Conservation (phyloP, 352 stramenopile genomes). For the Phytophthora hybrid region DNA sequence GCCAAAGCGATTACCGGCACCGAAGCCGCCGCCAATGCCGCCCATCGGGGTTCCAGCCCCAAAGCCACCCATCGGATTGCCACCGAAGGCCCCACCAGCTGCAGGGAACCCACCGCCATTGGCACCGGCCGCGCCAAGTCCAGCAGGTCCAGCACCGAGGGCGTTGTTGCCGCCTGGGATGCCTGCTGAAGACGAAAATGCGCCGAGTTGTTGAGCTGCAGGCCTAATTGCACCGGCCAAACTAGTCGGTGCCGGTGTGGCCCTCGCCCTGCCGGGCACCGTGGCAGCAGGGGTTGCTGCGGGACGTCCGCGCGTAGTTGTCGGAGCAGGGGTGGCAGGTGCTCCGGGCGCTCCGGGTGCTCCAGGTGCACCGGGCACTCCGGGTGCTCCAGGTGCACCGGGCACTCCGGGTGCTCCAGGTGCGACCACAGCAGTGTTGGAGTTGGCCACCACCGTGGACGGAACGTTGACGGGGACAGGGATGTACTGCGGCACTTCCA, state of each 20-base stretch:
- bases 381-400: constrained; percentile 12
- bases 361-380: constrained; percentile 4
- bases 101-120: background rate
- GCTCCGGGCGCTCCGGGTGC: constrained; percentile 7
- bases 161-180: constrained; percentile 1
- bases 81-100: too few relatives aligned
- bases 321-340: background rate
- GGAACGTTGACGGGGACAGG: constrained; percentile 33
- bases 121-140: constrained; percentile 1
- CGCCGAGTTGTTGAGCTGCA: constrained; percentile 14
- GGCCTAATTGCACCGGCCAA: background rate
- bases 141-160: background rate
- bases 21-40: constrained; percentile 10
- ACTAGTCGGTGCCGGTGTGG: constrained; percentile 1
- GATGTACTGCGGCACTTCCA: constrained; percentile 39
- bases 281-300: too few relatives aligned
- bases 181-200: background rate
- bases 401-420: constrained; percentile 17
- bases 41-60: too few relatives aligned
- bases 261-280: too few relatives aligned
- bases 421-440: constrained; percentile 31
- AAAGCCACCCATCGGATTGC: too few relatives aligned
- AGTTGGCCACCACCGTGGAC: constrained; percentile 34
- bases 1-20: constrained; percentile 11
- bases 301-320: too few relatives aligned